These are phyloP conservation scores for Globisporangium perplexum DNA, from an alignment of 352 stramenopile genomes.

Conservation along the genomic window DNA sequence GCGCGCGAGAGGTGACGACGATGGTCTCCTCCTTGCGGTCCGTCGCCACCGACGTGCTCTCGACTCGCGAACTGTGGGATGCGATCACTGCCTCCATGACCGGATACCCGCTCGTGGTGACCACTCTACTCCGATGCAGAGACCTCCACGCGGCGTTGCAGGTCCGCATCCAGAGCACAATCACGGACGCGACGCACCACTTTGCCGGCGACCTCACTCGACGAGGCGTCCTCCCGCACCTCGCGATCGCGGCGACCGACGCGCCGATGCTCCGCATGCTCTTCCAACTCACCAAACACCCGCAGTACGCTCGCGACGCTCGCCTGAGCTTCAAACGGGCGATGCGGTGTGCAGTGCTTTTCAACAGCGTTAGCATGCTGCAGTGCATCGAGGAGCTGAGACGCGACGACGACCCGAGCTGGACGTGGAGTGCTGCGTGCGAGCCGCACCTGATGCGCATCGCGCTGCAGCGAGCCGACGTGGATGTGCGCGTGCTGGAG, in stretches of 20 bases:
- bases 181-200: neutral
- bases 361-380: conserved; percentile 1
- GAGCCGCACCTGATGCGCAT: conserved; percentile 3
- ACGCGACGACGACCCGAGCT: neutral
- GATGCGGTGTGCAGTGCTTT: conserved; percentile 5
- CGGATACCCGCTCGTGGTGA: too few species aligned
- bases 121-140: too few species aligned
- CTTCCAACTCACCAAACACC: neutral
- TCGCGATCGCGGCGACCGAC: conserved; percentile 6
- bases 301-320: neutral
- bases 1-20: too few species aligned
- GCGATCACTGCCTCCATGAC: too few species aligned
- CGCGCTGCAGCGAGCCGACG: neutral
- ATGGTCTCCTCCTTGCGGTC: too few species aligned
- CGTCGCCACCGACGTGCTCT: too few species aligned
- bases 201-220: neutral
- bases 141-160: too few species aligned
- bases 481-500: neutral
- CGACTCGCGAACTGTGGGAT: too few species aligned
- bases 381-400: neutral
- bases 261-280: neutral
- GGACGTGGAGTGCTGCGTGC: neutral
- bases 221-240: conserved; percentile 2
- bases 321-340: neutral
- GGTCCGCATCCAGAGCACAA: neutral